Conservation (phyloP, 1,139 yeast species). For the Candida sp. region DNA sequence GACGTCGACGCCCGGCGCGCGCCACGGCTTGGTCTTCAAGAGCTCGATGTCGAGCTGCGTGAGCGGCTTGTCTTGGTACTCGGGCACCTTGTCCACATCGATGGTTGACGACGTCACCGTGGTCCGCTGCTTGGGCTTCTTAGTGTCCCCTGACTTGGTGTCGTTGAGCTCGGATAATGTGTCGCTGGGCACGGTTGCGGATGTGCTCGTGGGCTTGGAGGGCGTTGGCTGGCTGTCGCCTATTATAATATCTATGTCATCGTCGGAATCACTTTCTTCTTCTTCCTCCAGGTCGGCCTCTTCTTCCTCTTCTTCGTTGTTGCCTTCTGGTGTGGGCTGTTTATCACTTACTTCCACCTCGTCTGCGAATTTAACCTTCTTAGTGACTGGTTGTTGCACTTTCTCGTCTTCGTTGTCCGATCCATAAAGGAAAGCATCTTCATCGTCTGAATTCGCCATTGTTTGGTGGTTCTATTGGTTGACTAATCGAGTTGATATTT, state of each 20-base stretch:
- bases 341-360: conserved; percentile 6
- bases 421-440: conserved; percentile 86
- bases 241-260: conserved; percentile 44
- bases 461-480: neutral
- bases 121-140: conserved; percentile 8
- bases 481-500: neutral
- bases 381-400: conserved; percentile 9
- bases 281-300: conserved; percentile 3
- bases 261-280: conserved; percentile 44
- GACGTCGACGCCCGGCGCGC: conserved; percentile 95
- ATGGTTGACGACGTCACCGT: conserved; percentile 48
- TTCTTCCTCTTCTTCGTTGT: conserved; percentile 5
- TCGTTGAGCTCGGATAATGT: conserved; percentile 36
- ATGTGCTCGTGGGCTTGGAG: conserved; percentile 22
- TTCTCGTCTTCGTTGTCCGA: conserved; percentile 53
- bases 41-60: conserved; percentile 85
- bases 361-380: conserved; percentile 17
- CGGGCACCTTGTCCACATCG: conserved; percentile 81
- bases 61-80: conserved; percentile 81
- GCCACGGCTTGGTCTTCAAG: conserved; percentile 95
- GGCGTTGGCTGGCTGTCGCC: conserved; percentile 27
- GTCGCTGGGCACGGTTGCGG: conserved; percentile 25
- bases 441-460: conserved; percentile 59
- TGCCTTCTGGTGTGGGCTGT: neutral
- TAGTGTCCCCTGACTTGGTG: conserved; percentile 40